phyloP scores from a whole-genome alignment of 257 asterid species.

The Fraxinus excelsior region DNA sequence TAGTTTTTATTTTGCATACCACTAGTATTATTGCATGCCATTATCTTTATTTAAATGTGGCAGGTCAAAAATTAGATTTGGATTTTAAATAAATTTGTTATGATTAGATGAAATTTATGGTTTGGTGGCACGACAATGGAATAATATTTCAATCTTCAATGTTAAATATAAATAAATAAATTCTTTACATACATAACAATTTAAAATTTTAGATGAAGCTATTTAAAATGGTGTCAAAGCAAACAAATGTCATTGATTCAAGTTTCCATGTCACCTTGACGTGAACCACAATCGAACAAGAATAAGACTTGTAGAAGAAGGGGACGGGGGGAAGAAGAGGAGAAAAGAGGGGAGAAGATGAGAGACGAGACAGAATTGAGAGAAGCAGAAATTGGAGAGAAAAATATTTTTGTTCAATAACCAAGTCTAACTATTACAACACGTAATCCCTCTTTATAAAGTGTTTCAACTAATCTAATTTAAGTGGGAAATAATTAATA shows the following conservation, averaged over 20 bases:
- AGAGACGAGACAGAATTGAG: too few relatives aligned
- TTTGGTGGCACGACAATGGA: not conserved
- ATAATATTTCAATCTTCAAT: not conserved
- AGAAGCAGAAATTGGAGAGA: too few relatives aligned
- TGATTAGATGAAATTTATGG: not conserved
- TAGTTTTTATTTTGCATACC: not conserved
- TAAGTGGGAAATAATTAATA: too few relatives aligned
- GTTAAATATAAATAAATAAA: not conserved
- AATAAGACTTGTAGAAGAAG: too few relatives aligned
- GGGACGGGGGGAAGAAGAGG: too few relatives aligned
- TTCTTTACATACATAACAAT: not conserved
- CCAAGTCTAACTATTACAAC: too few relatives aligned
- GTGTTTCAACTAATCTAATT: too few relatives aligned
- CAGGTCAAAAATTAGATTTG: not conserved
- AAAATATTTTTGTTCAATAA: too few relatives aligned
- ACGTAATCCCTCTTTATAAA: too few relatives aligned
- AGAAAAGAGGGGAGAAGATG: too few relatives aligned
- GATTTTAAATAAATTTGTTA: not conserved
- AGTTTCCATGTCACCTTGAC: not conserved
- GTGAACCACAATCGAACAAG: too few relatives aligned
- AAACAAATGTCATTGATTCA: not conserved
- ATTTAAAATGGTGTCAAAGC: not conserved
- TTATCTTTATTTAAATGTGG: not conserved
- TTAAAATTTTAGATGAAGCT: not conserved
- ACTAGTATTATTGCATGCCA: not conserved